These are phyloP conservation scores for Geotrichum carabidarum DNA, from an alignment of 1,139 yeast species.

Conservation along the genomic window DNA sequence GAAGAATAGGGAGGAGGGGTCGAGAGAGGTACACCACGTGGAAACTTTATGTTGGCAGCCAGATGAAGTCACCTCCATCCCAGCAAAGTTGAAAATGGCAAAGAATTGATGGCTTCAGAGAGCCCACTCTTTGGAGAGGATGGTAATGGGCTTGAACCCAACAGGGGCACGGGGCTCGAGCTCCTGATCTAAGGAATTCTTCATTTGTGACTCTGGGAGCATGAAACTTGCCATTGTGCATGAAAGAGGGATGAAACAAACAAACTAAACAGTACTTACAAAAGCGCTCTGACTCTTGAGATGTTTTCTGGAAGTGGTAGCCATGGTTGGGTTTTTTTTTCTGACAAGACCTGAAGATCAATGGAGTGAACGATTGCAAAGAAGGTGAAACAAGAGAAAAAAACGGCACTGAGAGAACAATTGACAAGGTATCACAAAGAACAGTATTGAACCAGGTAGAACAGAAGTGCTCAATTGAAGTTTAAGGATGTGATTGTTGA, in stretches of 20 bases:
- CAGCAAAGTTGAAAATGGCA: background rate
- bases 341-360: background rate
- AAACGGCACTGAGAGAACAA: background rate
- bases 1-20: background rate
- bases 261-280: constrained; percentile 27
- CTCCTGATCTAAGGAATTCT: background rate
- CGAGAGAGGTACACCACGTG: background rate
- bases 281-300: constrained; percentile 22
- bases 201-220: background rate
- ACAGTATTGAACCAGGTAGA: background rate
- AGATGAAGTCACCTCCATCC: background rate
- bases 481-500: no score
- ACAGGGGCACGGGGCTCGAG: background rate
- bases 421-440: background rate
- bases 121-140: background rate
- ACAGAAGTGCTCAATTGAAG: background rate
- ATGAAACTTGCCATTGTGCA: background rate
- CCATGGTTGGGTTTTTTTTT: background rate
- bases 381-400: background rate
- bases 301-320: constrained; percentile 17
- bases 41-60: background rate
- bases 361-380: background rate
- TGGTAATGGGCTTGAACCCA: background rate
- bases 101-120: background rate
- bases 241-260: background rate